phyloP scores from a whole-genome alignment of 1,284 basidiomycete genomes.

The Salmacisia buchloeana region DNA sequence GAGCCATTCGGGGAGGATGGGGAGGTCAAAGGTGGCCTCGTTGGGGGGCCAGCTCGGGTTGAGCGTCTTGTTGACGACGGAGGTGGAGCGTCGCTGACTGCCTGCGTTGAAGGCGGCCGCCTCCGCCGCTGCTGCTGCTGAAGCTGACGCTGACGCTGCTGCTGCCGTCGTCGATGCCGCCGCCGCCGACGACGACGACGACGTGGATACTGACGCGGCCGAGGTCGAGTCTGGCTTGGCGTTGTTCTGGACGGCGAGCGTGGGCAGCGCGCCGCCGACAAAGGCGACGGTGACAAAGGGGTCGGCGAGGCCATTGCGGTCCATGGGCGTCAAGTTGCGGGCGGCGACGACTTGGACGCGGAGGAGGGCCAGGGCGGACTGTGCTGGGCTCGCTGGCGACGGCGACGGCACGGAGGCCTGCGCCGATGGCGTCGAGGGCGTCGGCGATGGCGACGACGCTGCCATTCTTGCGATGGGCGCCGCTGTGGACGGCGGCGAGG shows the following conservation, averaged over 20 bases:
- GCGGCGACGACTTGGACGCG: constrained; percentile 51
- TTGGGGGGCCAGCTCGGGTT: constrained; percentile 64
- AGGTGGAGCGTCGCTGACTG: constrained; percentile 65
- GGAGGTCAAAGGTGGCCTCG: constrained; percentile 34
- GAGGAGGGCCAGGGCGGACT: constrained; percentile 21
- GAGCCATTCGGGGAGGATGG: constrained; percentile 32
- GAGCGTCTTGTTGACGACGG: constrained; percentile 71
- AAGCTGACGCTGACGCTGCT: no score
- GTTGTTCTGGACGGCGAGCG: neutral
- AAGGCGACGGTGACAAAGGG: constrained; percentile 47
- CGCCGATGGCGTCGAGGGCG: no score
- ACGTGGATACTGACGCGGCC: no score
- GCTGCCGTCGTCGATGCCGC: no score
- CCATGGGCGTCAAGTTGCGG: constrained; percentile 54
- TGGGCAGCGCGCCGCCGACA: constrained; percentile 20
- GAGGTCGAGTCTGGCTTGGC: neutral
- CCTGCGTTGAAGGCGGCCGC: constrained; percentile 68
- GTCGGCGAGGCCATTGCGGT: constrained; percentile 53
- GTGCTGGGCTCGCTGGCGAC: neutral
- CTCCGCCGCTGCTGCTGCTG: no score
- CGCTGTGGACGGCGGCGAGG: no score
- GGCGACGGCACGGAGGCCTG: neutral
- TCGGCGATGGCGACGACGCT: no score
- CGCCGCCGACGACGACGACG: no score
- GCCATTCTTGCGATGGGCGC: no score